phyloP scores from a whole-genome alignment of 2,329 filamentous ascomycete species.

The Trichoderma sp. region DNA sequence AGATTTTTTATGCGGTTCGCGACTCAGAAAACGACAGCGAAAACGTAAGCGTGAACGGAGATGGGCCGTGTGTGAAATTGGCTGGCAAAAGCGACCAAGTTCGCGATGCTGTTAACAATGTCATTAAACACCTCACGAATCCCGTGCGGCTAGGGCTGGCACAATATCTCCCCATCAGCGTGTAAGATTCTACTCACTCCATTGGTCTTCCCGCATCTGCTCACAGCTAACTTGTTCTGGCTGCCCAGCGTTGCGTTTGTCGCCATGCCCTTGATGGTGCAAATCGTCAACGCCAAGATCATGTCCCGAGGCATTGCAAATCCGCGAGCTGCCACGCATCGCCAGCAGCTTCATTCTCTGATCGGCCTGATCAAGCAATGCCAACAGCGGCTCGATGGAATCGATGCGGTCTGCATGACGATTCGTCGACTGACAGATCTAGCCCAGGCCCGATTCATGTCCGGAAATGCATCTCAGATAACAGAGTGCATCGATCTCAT shows the following conservation, averaged over 20 bases:
- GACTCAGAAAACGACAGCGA: background rate
- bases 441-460: background rate
- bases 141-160: conserved; percentile 7
- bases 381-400: conserved; percentile 9
- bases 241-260: conserved; percentile 1
- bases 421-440: conserved; percentile 12
- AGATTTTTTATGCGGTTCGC: conserved; percentile 10
- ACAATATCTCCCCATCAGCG: conserved; percentile 14
- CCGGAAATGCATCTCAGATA: background rate
- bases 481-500: conserved; percentile 14
- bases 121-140: conserved; percentile 6
- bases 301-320: background rate
- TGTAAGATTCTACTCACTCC: background rate
- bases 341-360: conserved; percentile 4
- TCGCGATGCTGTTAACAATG: conserved; percentile 1
- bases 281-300: conserved; percentile 15
- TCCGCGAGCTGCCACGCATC: background rate
- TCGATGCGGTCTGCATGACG: conserved; percentile 9
- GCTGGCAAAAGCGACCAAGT: conserved; percentile 11
- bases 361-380: conserved; percentile 15
- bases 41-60: background rate
- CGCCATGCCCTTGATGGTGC: conserved; percentile 16
- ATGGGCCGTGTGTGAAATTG: background rate
- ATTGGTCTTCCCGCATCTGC: background rate
- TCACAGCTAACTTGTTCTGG: background rate